These are phyloP conservation scores for Aphanoascus verrucosus DNA, from an alignment of 2,329 filamentous ascomycete genomes.

Conservation along the genomic window DNA sequence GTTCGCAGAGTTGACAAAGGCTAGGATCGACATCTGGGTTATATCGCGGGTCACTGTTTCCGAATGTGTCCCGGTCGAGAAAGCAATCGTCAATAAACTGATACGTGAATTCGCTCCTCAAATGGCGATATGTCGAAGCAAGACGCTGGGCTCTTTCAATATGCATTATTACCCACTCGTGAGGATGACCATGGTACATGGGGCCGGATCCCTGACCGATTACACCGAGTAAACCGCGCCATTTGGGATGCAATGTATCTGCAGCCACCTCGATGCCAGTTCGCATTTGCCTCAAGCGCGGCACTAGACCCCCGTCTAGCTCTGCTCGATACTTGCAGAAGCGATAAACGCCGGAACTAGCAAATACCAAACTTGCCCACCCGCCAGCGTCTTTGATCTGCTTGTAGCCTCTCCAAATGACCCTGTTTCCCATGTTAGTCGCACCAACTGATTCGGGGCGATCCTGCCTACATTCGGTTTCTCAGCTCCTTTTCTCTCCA, in stretches of 20 bases:
- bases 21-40: constrained; percentile 26
- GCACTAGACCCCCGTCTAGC: constrained; percentile 43
- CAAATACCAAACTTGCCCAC: constrained; percentile 47
- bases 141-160: constrained; percentile 15
- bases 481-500: constrained; percentile 50
- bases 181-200: constrained; percentile 20
- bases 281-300: constrained; percentile 36
- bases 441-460: too few species aligned
- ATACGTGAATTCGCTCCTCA: constrained; percentile 17
- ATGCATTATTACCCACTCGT: constrained; percentile 20
- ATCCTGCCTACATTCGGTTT: constrained; percentile 29
- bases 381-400: constrained; percentile 49
- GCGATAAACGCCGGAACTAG: constrained; percentile 48
- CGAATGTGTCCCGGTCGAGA: constrained; percentile 42
- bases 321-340: constrained; percentile 51
- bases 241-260: constrained; percentile 30
- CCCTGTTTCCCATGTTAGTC: constrained; percentile 18
- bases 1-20: constrained; percentile 38
- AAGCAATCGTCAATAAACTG: constrained; percentile 36
- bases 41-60: constrained; percentile 41
- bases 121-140: constrained; percentile 18
- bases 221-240: constrained; percentile 37
- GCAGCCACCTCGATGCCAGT: constrained; percentile 45
- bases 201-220: constrained; percentile 17
- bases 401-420: constrained; percentile 49